A percentile compares a stretch with the other conserved stretches of the same genome.
These are phyloP conservation scores for Serendipita sp. DNA, from an alignment of 768 basidiomycete species.

Conservation along the genomic window DNA sequence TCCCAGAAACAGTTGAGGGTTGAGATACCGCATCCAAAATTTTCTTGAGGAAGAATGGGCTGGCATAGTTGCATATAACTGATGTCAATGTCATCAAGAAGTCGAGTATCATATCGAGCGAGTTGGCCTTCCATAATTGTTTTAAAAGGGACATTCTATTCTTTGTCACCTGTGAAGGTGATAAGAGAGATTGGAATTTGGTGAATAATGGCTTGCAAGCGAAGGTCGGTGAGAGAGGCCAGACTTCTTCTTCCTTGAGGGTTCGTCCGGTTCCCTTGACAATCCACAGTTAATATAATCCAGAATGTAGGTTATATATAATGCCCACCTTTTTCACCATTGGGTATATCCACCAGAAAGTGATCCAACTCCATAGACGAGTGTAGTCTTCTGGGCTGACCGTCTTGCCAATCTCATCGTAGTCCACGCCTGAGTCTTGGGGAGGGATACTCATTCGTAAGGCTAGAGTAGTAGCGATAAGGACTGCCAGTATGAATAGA, in stretches of 20 bases:
- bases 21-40: slow-evolving; percentile 10
- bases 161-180: neutral
- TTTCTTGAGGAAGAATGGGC: slow-evolving; percentile 21
- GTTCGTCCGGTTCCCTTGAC: neutral
- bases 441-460: neutral
- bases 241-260: slow-evolving; percentile 11
- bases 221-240: slow-evolving; percentile 10
- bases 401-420: slow-evolving; percentile 2
- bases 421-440: neutral
- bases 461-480: neutral
- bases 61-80: slow-evolving; percentile 20
- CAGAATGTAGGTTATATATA: neutral
- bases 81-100: slow-evolving; percentile 15
- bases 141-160: slow-evolving; percentile 5
- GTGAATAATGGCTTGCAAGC: slow-evolving; percentile 8
- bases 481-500: neutral
- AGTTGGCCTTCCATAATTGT: slow-evolving; percentile 10
- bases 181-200: slow-evolving; percentile 6
- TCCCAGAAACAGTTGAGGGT: neutral
- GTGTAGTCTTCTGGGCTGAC: slow-evolving; percentile 12
- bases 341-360: slow-evolving; percentile 11
- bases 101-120: slow-evolving; percentile 15
- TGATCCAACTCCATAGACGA: slow-evolving; percentile 8
- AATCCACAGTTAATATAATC: neutral
- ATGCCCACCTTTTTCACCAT: slow-evolving; percentile 7